Evolutionary conservation across 352 stramenopile species (phyloP).

Genomic region (Phytophthora citricola): DNA sequence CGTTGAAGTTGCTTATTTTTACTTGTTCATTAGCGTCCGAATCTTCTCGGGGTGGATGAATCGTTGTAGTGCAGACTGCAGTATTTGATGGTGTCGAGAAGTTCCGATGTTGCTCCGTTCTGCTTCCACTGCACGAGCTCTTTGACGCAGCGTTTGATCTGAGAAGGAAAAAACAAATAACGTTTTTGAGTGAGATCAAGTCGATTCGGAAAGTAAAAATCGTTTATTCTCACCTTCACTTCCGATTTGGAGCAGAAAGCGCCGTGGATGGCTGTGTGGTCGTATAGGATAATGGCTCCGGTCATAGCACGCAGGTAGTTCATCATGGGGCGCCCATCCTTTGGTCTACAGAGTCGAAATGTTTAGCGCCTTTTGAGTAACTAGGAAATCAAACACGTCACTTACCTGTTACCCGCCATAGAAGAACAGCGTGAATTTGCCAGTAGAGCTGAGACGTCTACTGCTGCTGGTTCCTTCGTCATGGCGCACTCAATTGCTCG

Average conservation of each 20-base stretch:
- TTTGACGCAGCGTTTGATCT: constrained; percentile 72
- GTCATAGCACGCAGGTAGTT: constrained; percentile 62
- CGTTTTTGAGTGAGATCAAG: neutral
- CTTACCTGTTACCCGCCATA: constrained; percentile 30
- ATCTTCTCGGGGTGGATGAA: constrained; percentile 51
- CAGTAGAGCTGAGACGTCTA: constrained; percentile 47
- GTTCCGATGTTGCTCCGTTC: constrained; percentile 41
- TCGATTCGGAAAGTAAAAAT: neutral
- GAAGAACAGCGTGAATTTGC: constrained; percentile 56
- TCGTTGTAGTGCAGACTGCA: constrained; percentile 66
- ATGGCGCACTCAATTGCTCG: constrained; percentile 48
- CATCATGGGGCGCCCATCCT: constrained; percentile 50
- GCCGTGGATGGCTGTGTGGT: constrained; percentile 54
- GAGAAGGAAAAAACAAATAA: neutral
- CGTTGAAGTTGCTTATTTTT: constrained; percentile 5
- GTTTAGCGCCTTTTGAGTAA: neutral
- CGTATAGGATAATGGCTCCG: constrained; percentile 64
- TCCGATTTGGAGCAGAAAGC: constrained; percentile 62
- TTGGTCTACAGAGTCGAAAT: constrained; percentile 23
- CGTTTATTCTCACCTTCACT: constrained; percentile 48
- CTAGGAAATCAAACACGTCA: neutral
- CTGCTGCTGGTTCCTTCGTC: constrained; percentile 42
- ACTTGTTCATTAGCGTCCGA: constrained; percentile 47
- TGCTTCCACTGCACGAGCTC: constrained; percentile 52
- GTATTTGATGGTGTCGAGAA: constrained; percentile 61